These are phyloP conservation scores for Drechslera avenae DNA, from an alignment of 2,329 filamentous ascomycete species.

Conservation along the genomic window DNA sequence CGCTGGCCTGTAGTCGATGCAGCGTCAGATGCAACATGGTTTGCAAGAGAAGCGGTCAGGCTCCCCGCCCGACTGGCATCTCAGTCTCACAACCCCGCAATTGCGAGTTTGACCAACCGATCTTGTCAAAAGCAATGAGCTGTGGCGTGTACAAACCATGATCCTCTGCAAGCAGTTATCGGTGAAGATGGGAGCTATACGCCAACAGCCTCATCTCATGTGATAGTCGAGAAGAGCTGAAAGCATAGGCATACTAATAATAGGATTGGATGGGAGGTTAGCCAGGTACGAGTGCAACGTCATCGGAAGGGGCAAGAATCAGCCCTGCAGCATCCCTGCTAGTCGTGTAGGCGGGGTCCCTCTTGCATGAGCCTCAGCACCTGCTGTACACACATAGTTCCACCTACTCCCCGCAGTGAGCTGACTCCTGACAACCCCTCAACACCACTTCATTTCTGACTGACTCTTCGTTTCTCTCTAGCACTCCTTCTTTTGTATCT, in stretches of 20 bases:
- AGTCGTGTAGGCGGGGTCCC: slow-evolving; percentile 15
- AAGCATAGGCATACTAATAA: slow-evolving; percentile 1
- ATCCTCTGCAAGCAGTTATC: too few relatives aligned
- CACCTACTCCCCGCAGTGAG: slow-evolving; percentile 7
- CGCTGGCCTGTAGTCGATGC: not conserved
- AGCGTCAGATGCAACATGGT: slow-evolving; percentile 2
- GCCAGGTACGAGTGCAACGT: slow-evolving; percentile 29
- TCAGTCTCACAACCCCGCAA: slow-evolving; percentile 14
- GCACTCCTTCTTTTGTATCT: not conserved
- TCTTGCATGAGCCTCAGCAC: slow-evolving; percentile 15
- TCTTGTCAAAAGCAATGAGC: not conserved
- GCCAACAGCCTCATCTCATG: too few relatives aligned
- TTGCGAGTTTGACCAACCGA: not conserved
- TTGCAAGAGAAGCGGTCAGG: slow-evolving; percentile 16
- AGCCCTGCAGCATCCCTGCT: slow-evolving; percentile 28
- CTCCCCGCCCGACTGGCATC: not conserved
- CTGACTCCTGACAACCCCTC: slow-evolving; percentile 15
- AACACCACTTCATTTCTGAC: not conserved
- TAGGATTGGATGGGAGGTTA: slow-evolving; percentile 7
- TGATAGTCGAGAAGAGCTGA: not conserved
- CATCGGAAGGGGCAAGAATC: slow-evolving; percentile 24
- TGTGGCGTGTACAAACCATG: not conserved
- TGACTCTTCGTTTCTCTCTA: not conserved
- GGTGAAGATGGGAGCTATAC: too few relatives aligned
- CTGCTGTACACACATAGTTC: slow-evolving; percentile 7